These are phyloP conservation scores for Fusarium dimerum DNA, from an alignment of 2,329 filamentous ascomycete genomes.

Conservation along the genomic window DNA sequence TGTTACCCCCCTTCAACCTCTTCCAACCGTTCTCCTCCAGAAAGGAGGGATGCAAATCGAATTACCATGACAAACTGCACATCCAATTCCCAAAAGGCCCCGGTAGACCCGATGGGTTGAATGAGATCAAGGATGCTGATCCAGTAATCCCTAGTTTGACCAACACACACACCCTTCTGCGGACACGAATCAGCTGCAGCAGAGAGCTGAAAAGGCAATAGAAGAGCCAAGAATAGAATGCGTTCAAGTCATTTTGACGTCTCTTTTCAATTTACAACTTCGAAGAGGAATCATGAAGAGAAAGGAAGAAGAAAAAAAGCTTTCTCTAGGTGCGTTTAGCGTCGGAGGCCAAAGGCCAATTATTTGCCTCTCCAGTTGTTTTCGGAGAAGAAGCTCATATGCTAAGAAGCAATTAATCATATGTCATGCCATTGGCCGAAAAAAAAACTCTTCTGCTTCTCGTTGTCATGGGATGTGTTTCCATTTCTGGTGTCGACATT, in stretches of 20 bases:
- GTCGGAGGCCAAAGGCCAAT: too few relatives aligned
- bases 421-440: not conserved
- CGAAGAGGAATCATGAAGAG: too few relatives aligned
- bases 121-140: not conserved
- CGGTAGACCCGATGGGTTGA: not conserved
- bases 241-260: not conserved
- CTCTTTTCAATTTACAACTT: not conserved
- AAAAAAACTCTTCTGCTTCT: not conserved
- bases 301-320: too few relatives aligned
- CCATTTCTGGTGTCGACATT: not conserved
- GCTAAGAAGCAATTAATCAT: too few relatives aligned
- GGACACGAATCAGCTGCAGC: not conserved
- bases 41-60: not conserved
- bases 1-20: not conserved
- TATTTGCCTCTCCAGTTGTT: too few relatives aligned
- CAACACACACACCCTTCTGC: not conserved
- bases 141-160: not conserved
- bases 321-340: too few relatives aligned
- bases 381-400: too few relatives aligned
- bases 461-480: not conserved
- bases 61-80: not conserved
- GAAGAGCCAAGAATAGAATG: not conserved
- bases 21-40: not conserved
- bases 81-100: not conserved
- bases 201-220: not conserved